Evolutionary conservation across 73 alveolate species (phyloP).

Genomic region (Tetrahymena borealis): DNA sequence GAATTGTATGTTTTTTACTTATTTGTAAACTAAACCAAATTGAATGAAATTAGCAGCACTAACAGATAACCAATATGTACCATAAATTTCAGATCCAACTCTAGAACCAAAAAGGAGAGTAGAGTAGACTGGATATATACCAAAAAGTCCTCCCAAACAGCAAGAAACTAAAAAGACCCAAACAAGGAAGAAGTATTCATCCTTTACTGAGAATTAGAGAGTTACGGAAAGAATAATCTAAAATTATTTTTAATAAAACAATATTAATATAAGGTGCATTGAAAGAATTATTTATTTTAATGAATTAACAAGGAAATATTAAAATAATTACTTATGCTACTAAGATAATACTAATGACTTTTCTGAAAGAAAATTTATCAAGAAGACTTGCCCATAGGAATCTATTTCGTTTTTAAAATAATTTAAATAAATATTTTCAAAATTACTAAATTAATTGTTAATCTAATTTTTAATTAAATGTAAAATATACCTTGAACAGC

Average conservation of each 20-base stretch:
- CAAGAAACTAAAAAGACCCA: not conserved
- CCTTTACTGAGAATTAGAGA: not conserved
- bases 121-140: not conserved
- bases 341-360: not conserved
- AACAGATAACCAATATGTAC: not conserved
- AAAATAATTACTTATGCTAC: not conserved
- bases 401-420: not conserved
- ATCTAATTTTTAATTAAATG: no score
- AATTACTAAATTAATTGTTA: no score
- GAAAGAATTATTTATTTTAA: no score
- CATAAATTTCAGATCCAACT: not conserved
- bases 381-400: not conserved
- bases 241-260: no score
- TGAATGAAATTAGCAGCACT: not conserved
- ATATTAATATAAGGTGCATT: no score
- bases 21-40: not conserved
- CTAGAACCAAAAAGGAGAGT: not conserved
- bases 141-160: not conserved
- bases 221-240: not conserved
- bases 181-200: not conserved
- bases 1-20: not conserved
- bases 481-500: not conserved
- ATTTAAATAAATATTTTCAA: not conserved
- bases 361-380: not conserved
- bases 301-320: no score